A percentile compares a stretch with the other conserved stretches of the same genome.
Conservation (phyloP, 208 protist species). For the Porcisia deanei region DNA sequence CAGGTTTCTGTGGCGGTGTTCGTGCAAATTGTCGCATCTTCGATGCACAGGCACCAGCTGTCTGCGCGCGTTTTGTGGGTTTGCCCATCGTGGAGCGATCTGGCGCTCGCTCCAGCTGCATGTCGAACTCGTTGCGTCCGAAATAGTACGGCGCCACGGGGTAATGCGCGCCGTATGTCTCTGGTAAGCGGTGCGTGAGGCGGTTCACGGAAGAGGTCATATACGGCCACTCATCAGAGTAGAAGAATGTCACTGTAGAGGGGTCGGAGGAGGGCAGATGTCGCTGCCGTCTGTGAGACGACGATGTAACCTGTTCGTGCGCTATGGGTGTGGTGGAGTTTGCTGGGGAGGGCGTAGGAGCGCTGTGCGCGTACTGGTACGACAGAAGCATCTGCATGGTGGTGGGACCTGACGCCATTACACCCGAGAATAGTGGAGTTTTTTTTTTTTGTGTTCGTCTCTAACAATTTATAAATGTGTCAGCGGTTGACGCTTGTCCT, state of each 20-base stretch:
- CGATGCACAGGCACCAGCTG: neutral
- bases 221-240: conserved; percentile 1
- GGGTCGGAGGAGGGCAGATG: neutral
- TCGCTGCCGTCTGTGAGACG: neutral
- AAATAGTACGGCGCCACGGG: conserved; percentile 13
- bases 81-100: neutral
- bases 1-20: neutral
- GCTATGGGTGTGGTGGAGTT: no score
- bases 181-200: conserved; percentile 15
- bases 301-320: neutral
- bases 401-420: neutral
- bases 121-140: conserved; percentile 25
- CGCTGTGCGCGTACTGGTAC: conserved; percentile 4
- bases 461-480: neutral
- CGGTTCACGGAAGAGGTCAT: conserved; percentile 28
- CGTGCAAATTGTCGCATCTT: neutral
- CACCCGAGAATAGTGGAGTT: neutral
- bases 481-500: neutral
- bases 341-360: no score
- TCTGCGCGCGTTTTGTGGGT: neutral
- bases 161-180: conserved; percentile 18
- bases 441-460: neutral
- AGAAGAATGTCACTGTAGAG: neutral
- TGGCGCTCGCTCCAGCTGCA: conserved; percentile 10
- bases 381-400: conserved; percentile 13